These are phyloP conservation scores for Odonthalia washingtoniensis DNA, from an alignment of 31 red algal genomes.

Conservation along the genomic window DNA sequence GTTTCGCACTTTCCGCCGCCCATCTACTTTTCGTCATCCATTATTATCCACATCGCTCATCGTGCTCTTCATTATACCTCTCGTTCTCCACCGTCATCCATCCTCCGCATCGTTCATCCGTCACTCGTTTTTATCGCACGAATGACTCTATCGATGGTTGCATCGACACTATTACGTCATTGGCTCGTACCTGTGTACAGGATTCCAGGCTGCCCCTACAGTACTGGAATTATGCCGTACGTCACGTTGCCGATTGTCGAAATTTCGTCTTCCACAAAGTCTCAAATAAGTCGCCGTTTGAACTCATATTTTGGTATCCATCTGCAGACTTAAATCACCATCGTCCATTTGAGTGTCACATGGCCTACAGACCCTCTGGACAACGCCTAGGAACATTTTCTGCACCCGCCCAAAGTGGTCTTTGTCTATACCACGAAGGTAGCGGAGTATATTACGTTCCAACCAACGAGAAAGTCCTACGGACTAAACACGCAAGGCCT, in stretches of 20 bases:
- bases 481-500: constrained; percentile 21
- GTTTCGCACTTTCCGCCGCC: too few relatives aligned
- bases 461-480: background rate
- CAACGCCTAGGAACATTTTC: background rate
- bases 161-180: too few relatives aligned
- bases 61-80: too few relatives aligned
- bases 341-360: constrained; percentile 37
- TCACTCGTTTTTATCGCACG: too few relatives aligned
- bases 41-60: too few relatives aligned
- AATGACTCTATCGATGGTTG: too few relatives aligned
- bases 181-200: too few relatives aligned
- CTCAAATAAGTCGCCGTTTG: background rate
- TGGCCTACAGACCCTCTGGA: background rate
- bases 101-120: too few relatives aligned
- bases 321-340: constrained; percentile 33
- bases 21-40: too few relatives aligned
- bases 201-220: too few relatives aligned
- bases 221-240: constrained; percentile 37
- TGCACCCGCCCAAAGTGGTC: background rate
- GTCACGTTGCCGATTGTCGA: constrained; percentile 16
- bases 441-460: constrained; percentile 25
- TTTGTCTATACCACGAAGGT: constrained; percentile 4
- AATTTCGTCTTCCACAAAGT: constrained; percentile 17
- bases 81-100: too few relatives aligned
- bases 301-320: background rate